Evolutionary conservation across 805 yeast genomes (phyloP).

Genomic region (Saccharomycopsis schoenii): DNA sequence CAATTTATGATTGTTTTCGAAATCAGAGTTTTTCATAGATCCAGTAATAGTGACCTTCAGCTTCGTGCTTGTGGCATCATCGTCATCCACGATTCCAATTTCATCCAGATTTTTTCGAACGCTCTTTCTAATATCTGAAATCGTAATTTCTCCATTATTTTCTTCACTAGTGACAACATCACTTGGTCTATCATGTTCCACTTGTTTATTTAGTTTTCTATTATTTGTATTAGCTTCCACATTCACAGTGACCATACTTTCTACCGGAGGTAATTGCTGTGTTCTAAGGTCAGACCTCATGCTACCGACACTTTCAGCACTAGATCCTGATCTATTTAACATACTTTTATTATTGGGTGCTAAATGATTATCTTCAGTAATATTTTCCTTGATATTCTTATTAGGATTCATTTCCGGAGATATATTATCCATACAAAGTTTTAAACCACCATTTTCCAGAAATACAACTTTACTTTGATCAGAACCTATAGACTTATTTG

Average conservation of each 20-base stretch:
- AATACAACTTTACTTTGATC: conserved; percentile 3
- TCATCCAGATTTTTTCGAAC: not conserved
- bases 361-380: not conserved
- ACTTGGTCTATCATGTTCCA: not conserved
- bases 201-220: not conserved
- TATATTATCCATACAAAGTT: not conserved
- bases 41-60: conserved; percentile 1
- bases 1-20: not conserved
- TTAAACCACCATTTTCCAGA: conserved; percentile 6
- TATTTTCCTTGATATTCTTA: not conserved
- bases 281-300: not conserved
- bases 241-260: not conserved
- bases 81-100: not conserved
- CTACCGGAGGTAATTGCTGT: not conserved
- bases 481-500: not conserved
- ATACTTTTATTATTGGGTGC: not conserved
- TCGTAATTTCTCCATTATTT: not conserved
- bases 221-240: not conserved
- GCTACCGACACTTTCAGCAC: not conserved
- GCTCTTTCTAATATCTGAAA: not conserved
- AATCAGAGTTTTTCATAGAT: not conserved
- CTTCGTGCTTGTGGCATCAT: not conserved
- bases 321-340: not conserved
- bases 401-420: not conserved
- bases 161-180: not conserved